These are phyloP conservation scores for Actinidia polygama DNA, from an alignment of 179 eudicot genomes.

Conservation along the genomic window DNA sequence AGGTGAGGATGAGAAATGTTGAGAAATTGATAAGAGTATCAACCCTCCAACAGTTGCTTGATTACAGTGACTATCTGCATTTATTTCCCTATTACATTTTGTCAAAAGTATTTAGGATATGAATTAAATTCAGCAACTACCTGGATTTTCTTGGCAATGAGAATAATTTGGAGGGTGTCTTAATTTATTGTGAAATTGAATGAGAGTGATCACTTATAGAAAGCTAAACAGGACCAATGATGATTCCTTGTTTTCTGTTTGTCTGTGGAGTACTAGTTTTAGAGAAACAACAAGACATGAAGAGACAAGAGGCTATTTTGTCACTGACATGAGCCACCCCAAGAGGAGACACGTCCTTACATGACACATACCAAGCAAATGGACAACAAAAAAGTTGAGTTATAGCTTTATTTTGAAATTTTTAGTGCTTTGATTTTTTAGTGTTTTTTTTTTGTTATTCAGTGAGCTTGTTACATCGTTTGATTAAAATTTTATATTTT, in stretches of 20 bases:
- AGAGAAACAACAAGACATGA: neutral
- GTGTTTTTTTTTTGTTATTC: too few species aligned
- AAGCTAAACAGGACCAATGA: neutral
- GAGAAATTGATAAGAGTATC: neutral
- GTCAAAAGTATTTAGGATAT: neutral
- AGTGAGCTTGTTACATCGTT: too few species aligned
- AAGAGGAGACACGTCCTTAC: neutral
- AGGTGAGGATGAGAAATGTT: too few species aligned
- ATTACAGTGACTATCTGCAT: neutral
- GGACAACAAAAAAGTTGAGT: neutral
- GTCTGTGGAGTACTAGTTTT: neutral
- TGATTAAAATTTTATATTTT: too few species aligned
- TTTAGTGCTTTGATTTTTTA: too few species aligned
- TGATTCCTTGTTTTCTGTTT: neutral
- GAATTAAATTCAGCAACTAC: neutral
- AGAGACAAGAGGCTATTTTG: neutral
- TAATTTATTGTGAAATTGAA: conserved; percentile 2
- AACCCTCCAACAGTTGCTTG: neutral
- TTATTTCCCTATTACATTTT: neutral
- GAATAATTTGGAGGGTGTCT: neutral
- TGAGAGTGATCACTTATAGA: neutral
- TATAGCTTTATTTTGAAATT: too few species aligned
- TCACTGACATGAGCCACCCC: neutral
- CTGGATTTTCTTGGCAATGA: neutral
- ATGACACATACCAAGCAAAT: neutral